phyloP scores from a whole-genome alignment of 495 filamentous ascomycete species.

The Aspergillus nidulans region DNA sequence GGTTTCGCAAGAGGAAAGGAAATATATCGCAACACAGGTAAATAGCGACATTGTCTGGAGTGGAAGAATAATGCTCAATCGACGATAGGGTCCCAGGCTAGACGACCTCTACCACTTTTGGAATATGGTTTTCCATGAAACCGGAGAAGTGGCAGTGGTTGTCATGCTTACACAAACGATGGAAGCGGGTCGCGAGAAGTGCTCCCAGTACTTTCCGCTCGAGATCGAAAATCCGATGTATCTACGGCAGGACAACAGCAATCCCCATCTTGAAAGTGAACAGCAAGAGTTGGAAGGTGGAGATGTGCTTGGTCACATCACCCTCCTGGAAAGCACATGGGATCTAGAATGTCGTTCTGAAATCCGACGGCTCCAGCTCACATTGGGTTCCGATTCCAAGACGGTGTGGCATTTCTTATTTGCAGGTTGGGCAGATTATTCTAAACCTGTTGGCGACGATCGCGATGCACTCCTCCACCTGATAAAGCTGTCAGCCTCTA shows the following conservation, averaged over 20 bases:
- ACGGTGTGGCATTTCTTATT: slow-evolving; percentile 88
- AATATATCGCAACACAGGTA: slow-evolving; percentile 67
- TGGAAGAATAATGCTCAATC: background rate
- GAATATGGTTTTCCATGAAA: slow-evolving; percentile 94
- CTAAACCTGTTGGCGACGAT: slow-evolving; percentile 76
- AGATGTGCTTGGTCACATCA: slow-evolving; percentile 37
- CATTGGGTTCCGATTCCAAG: slow-evolving; percentile 57
- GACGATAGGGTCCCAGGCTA: slow-evolving; percentile 69
- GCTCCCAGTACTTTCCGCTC: slow-evolving; percentile 82
- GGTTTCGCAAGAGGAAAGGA: slow-evolving; percentile 44
- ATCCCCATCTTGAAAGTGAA: slow-evolving; percentile 27
- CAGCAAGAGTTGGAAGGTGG: slow-evolving; percentile 15
- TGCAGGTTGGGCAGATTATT: slow-evolving; percentile 90
- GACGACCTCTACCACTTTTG: slow-evolving; percentile 71
- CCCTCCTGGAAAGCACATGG: slow-evolving; percentile 42
- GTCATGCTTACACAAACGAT: slow-evolving; percentile 94
- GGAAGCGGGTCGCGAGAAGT: slow-evolving; percentile 81
- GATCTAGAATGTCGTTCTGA: slow-evolving; percentile 49
- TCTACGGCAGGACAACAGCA: slow-evolving; percentile 50
- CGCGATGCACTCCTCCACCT: slow-evolving; percentile 73
- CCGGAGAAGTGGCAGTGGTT: slow-evolving; percentile 71
- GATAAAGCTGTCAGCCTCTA: slow-evolving; percentile 68
- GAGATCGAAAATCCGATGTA: slow-evolving; percentile 56
- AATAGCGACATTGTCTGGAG: slow-evolving; percentile 20
- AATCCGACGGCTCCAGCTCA: slow-evolving; percentile 52